Conservation (phyloP, 2,329 filamentous ascomycete genomes). For the Trichoderma harzianum region DNA sequence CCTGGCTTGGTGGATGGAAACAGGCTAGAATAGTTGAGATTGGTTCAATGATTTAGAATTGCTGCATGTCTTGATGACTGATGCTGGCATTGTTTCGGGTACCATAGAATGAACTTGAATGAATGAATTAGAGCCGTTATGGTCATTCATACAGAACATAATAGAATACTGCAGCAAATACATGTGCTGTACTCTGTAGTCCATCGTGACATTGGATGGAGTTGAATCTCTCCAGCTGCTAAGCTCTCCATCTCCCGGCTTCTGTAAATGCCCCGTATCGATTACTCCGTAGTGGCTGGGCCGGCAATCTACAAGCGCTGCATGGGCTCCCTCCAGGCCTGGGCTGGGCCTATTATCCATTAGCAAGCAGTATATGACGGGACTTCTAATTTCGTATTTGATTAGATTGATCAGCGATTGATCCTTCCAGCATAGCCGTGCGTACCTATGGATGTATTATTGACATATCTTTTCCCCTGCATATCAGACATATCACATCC, state of each 20-base stretch:
- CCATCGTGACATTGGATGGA: background rate
- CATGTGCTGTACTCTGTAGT: background rate
- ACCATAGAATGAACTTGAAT: background rate
- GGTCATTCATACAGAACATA: too few species aligned
- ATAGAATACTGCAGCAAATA: too few species aligned
- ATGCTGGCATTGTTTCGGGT: background rate
- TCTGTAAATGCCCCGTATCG: background rate
- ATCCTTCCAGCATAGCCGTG: background rate
- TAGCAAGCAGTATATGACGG: background rate
- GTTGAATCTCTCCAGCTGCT: too few species aligned
- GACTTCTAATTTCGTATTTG: background rate
- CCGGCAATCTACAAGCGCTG: background rate
- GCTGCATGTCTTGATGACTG: background rate
- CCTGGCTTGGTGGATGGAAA: background rate
- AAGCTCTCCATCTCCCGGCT: background rate
- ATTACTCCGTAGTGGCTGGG: background rate
- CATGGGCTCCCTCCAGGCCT: conserved; percentile 1
- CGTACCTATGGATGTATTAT: too few species aligned
- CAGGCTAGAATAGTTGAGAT: too few species aligned
- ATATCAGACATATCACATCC: background rate
- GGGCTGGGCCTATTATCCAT: too few species aligned
- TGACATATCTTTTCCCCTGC: background rate
- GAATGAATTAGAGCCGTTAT: background rate
- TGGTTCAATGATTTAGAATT: background rate
- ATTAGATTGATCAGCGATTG: background rate